Conservation (phyloP, 345 rosid species). For the Eucalyptus guilfoylei region DNA sequence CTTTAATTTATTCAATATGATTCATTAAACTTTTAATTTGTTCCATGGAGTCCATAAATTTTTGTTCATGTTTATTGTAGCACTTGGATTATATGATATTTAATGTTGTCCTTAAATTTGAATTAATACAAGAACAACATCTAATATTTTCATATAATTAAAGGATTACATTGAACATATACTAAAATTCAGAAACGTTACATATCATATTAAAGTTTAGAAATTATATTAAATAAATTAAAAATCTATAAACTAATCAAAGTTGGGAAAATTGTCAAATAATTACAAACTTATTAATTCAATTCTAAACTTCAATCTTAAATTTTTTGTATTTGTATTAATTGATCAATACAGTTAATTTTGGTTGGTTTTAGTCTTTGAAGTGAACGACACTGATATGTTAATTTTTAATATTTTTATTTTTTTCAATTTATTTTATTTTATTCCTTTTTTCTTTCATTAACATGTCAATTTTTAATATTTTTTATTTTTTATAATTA, state of each 20-base stretch:
- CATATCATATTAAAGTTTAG: neutral
- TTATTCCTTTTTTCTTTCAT: fast-evolving
- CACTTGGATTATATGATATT: neutral
- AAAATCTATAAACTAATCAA: fast-evolving
- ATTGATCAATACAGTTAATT: fast-evolving
- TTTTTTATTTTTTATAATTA: too few relatives aligned
- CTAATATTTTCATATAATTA: neutral
- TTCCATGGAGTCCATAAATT: fast-evolving
- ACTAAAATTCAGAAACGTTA: fast-evolving
- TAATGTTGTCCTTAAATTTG: neutral
- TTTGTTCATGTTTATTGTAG: too few relatives aligned
- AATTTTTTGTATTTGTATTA: fast-evolving
- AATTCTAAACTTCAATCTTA: fast-evolving
- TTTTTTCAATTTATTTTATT: too few relatives aligned
- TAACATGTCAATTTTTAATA: too few relatives aligned
- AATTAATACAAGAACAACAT: fast-evolving
- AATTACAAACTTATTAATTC: too few relatives aligned
- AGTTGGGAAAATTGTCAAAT: too few relatives aligned
- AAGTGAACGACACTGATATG: fast-evolving
- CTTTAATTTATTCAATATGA: neutral
- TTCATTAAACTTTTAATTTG: fast-evolving
- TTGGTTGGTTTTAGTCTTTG: too few relatives aligned
- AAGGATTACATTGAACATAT: fast-evolving
- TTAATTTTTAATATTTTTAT: too few relatives aligned
- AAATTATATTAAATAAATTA: too few relatives aligned